Evolutionary conservation across 352 stramenopile genomes (phyloP).

Genomic region (Hyaloperonospora brassicae): DNA sequence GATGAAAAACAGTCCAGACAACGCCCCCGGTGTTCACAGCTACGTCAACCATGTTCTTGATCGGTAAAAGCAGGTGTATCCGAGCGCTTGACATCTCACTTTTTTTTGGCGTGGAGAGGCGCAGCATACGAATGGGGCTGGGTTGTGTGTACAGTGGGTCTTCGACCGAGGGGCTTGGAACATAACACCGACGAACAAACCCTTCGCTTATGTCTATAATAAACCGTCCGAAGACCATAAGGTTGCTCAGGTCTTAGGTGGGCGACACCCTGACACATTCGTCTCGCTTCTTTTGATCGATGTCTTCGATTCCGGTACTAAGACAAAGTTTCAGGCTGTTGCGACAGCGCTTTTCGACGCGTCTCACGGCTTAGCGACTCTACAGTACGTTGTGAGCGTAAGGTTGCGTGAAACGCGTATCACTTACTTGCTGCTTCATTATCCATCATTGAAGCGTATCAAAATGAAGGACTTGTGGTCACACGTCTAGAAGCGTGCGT

Average conservation of each 20-base stretch:
- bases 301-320: conserved; percentile 6
- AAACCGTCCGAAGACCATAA: conserved; percentile 4
- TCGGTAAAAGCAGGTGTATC: conserved; percentile 5
- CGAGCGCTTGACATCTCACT: conserved; percentile 14
- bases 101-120: conserved; percentile 18
- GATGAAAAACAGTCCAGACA: background rate
- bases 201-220: conserved; percentile 8
- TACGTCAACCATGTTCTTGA: conserved; percentile 21
- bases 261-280: background rate
- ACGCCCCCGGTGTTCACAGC: conserved; percentile 6
- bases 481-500: conserved; percentile 1
- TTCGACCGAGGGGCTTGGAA: conserved; percentile 16
- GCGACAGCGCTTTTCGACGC: conserved; percentile 1
- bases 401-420: conserved; percentile 8
- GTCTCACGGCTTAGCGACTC: background rate
- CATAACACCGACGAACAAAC: conserved; percentile 17
- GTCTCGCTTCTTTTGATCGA: background rate
- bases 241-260: conserved; percentile 10
- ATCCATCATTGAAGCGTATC: conserved; percentile 5
- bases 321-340: conserved; percentile 2
- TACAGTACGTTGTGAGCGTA: conserved; percentile 8
- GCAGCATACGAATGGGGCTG: conserved; percentile 11
- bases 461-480: conserved; percentile 1
- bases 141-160: conserved; percentile 7
- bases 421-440: conserved; percentile 9